A percentile compares a stretch with the other conserved stretches of the same genome.
These are phyloP conservation scores for Naganishia sp. DNA, from an alignment of 1,284 basidiomycete species.

Conservation along the genomic window DNA sequence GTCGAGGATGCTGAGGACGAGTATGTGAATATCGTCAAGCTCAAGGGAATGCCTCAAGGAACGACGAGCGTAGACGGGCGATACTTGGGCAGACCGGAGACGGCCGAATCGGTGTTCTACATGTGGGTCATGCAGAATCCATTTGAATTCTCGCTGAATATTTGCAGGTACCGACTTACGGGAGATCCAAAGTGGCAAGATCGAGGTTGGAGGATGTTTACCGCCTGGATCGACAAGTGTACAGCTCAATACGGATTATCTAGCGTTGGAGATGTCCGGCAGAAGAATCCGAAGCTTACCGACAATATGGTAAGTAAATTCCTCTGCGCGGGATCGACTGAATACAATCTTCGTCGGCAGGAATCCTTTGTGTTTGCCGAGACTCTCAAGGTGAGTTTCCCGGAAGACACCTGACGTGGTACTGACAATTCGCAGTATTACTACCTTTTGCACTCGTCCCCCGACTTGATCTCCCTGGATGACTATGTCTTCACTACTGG, in stretches of 20 bases:
- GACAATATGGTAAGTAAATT: slow-evolving; percentile 43
- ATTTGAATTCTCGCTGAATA: background rate
- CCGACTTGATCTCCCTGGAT: slow-evolving; percentile 59
- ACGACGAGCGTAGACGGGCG: slow-evolving; percentile 38
- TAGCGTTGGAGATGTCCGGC: slow-evolving; percentile 54
- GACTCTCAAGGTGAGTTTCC: slow-evolving; percentile 56
- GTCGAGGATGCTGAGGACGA: slow-evolving; percentile 37
- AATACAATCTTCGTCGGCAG: slow-evolving; percentile 40
- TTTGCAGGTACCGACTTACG: slow-evolving; percentile 58
- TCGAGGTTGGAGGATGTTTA: slow-evolving; percentile 63
- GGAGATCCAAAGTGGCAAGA: slow-evolving; percentile 61
- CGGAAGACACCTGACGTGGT: background rate
- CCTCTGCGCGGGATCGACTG: background rate
- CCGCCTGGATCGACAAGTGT: slow-evolving; percentile 57
- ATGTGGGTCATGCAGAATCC: slow-evolving; percentile 41
- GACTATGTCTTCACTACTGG: slow-evolving; percentile 61
- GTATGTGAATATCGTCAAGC: slow-evolving; percentile 44
- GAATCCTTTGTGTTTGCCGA: slow-evolving; percentile 61
- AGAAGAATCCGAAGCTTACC: slow-evolving; percentile 39
- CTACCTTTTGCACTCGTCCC: slow-evolving; percentile 58
- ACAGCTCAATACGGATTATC: slow-evolving; percentile 53
- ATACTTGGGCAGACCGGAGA: slow-evolving; percentile 59
- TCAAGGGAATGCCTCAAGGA: slow-evolving; percentile 48
- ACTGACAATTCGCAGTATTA: slow-evolving; percentile 45
- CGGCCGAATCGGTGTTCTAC: slow-evolving; percentile 60